These are phyloP conservation scores for Russula dissimulans DNA, from an alignment of 768 basidiomycete genomes.

Conservation along the genomic window DNA sequence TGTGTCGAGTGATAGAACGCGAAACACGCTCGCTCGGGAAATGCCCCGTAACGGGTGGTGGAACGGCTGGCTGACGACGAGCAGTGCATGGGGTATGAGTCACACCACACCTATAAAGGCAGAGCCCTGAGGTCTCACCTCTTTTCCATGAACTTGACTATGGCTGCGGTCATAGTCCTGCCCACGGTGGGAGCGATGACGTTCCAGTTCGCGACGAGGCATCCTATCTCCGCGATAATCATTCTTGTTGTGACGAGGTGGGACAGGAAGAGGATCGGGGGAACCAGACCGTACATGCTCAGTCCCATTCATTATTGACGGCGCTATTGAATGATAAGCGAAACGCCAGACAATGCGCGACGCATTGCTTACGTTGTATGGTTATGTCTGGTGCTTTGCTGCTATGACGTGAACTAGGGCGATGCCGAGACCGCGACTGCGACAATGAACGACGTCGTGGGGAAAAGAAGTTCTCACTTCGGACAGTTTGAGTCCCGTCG, in stretches of 20 bases:
- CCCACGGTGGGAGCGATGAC: slow-evolving; percentile 8
- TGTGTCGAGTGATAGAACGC: not conserved
- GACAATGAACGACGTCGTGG: not conserved
- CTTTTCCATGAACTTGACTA: not conserved
- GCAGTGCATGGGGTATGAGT: not conserved
- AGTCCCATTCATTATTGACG: slow-evolving; percentile 3
- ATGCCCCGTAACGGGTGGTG: not conserved
- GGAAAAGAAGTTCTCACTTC: slow-evolving; percentile 2
- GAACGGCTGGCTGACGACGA: not conserved
- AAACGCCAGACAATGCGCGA: not conserved
- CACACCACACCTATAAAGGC: not conserved
- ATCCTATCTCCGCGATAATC: slow-evolving; percentile 1
- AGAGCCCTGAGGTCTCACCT: slow-evolving; percentile 1
- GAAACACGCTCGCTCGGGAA: not conserved
- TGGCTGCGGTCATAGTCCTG: slow-evolving; percentile 2
- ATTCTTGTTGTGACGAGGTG: slow-evolving; percentile 4
- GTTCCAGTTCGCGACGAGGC: not conserved
- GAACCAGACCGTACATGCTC: slow-evolving; percentile 4
- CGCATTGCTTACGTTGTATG: slow-evolving; percentile 5
- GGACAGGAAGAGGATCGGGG: slow-evolving; percentile 13
- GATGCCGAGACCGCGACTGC: slow-evolving; percentile 2
- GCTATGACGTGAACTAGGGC: slow-evolving; percentile 6
- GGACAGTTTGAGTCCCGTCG: slow-evolving; percentile 1
- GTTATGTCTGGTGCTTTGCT: slow-evolving; percentile 13
- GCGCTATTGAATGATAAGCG: slow-evolving; percentile 2